Evolutionary conservation across 805 yeast genomes (phyloP).

Genomic region (Starmerella bacillaris): DNA sequence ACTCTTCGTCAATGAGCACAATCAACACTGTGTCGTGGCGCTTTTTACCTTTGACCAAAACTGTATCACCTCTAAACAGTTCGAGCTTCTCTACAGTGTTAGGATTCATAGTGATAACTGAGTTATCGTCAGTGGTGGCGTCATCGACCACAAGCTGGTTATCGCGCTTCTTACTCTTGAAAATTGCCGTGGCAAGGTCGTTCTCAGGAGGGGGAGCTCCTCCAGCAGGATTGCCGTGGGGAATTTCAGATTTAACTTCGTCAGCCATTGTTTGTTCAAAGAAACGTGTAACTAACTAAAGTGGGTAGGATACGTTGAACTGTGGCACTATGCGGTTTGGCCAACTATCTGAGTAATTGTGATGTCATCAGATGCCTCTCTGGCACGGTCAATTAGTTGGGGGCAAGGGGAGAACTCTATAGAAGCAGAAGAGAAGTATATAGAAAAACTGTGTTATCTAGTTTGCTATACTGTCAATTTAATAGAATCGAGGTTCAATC

Average conservation of each 20-base stretch:
- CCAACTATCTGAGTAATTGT: no score
- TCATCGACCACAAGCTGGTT: slow-evolving; percentile 90
- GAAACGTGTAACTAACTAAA: background rate
- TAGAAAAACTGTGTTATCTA: no score
- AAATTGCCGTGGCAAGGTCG: slow-evolving; percentile 88
- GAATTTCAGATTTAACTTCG: slow-evolving; percentile 27
- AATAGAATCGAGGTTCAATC: no score
- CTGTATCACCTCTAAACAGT: slow-evolving; percentile 95
- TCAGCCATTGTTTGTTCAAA: slow-evolving; percentile 13
- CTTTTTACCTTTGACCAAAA: slow-evolving; percentile 91
- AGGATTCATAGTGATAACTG: slow-evolving; percentile 86
- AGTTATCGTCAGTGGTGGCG: slow-evolving; percentile 88
- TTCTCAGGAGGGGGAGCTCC: slow-evolving; percentile 24
- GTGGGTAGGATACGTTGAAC: background rate
- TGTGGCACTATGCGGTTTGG: background rate
- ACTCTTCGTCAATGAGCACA: slow-evolving; percentile 89
- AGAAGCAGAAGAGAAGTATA: no score
- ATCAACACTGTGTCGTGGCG: slow-evolving; percentile 93
- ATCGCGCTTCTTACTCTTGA: slow-evolving; percentile 94
- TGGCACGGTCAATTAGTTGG: no score
- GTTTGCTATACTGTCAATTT: no score
- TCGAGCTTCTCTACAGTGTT: slow-evolving; percentile 89
- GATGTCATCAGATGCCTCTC: no score
- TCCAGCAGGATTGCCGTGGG: slow-evolving; percentile 18
- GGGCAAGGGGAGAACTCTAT: no score